Conservation (phyloP, 1,284 basidiomycete genomes). For the Tilletiopsis washingtonensis region DNA sequence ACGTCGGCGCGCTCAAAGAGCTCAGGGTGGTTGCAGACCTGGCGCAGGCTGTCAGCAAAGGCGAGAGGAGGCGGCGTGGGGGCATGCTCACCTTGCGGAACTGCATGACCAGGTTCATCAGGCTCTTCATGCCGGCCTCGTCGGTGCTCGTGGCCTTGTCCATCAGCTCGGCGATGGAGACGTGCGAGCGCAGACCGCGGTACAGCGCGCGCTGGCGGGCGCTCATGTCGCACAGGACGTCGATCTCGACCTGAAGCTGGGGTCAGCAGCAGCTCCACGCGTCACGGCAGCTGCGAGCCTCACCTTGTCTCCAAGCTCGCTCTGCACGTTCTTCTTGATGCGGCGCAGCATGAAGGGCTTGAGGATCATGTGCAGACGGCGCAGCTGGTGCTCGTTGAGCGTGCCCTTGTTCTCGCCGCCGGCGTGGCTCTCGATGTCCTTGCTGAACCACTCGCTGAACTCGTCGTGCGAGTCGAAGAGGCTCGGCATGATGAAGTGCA, state of each 20-base stretch:
- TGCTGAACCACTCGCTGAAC: conserved; percentile 99
- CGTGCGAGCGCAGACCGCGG: conserved; percentile 78
- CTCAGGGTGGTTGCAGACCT: conserved; percentile 98
- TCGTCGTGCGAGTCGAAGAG: conserved; percentile 99
- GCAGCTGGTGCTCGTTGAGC: conserved; percentile 89
- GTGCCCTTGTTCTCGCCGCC: conserved; percentile 61
- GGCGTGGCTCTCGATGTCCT: conserved; percentile 88
- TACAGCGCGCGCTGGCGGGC: conserved; percentile 90
- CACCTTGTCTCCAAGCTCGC: conserved; percentile 98
- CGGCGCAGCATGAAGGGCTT: conserved; percentile 99
- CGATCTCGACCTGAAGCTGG: conserved; percentile 74
- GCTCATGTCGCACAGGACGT: conserved; percentile 88
- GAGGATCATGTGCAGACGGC: conserved; percentile 94
- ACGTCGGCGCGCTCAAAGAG: conserved; percentile 97
- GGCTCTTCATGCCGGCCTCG: conserved; percentile 76
- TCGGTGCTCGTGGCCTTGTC: conserved; percentile 84
- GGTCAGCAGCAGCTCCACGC: not conserved
- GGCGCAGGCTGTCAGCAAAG: no score
- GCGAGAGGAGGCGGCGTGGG: no score
- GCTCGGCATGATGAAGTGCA: conserved; percentile 99
- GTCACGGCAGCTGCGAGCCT: not conserved
- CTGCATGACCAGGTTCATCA: conserved; percentile 99
- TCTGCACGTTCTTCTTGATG: conserved; percentile 97
- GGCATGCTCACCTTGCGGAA: no score
- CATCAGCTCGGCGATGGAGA: conserved; percentile 88